These are phyloP conservation scores for Tulasnella sp. DNA, from an alignment of 768 basidiomycete genomes.

Conservation along the genomic window DNA sequence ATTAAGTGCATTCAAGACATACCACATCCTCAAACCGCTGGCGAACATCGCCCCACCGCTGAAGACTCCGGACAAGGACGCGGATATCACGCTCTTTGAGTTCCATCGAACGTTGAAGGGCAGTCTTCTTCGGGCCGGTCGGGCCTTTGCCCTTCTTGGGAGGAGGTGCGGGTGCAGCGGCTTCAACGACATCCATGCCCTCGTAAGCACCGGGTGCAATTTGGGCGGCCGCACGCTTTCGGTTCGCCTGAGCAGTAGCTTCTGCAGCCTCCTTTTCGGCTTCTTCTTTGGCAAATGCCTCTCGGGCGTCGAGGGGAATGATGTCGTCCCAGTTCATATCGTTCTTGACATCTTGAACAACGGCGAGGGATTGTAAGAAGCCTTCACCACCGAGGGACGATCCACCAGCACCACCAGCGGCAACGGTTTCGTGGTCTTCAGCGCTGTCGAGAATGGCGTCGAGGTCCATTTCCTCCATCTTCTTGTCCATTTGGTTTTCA, in stretches of 20 bases:
- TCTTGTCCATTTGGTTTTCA: conserved; percentile 81
- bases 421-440: conserved; percentile 92
- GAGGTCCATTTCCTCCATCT: conserved; percentile 97
- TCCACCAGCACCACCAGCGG: conserved; percentile 67
- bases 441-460: conserved; percentile 96
- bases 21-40: conserved; percentile 92
- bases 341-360: conserved; percentile 95
- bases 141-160: conserved; percentile 65
- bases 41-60: conserved; percentile 96
- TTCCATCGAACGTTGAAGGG: conserved; percentile 90
- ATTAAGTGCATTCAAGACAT: conserved; percentile 23
- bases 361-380: conserved; percentile 90
- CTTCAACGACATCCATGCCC: conserved; percentile 84
- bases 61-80: conserved; percentile 85
- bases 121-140: conserved; percentile 71
- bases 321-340: conserved; percentile 99
- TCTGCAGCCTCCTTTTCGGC: conserved; percentile 56
- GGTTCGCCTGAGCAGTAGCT: conserved; percentile 48
- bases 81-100: conserved; percentile 96
- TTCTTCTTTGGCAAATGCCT: conserved; percentile 72
- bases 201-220: conserved; percentile 61
- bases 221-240: conserved; percentile 77
- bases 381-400: conserved; percentile 95
- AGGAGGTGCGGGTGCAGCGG: conserved; percentile 37
- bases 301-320: conserved; percentile 86